Evolutionary conservation across 148 eudicot genomes (phyloP).

Genomic region (Euryodendron excelsum): DNA sequence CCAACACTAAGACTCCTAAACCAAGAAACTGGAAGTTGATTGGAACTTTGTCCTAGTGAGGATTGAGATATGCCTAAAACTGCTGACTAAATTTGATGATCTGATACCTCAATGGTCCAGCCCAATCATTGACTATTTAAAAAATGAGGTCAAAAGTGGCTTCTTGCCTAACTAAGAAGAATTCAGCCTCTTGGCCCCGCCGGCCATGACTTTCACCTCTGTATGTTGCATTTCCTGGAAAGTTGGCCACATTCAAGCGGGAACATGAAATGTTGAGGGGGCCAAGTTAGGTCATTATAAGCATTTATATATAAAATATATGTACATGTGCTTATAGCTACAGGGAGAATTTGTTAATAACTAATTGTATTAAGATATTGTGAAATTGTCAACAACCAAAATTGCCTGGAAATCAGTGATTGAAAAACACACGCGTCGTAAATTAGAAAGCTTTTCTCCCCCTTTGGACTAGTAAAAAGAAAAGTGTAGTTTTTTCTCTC

Average conservation of each 20-base stretch:
- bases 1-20: not conserved
- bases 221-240: conserved; percentile 1
- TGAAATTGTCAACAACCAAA: too few relatives aligned
- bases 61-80: not conserved
- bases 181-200: too few relatives aligned
- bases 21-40: conserved; percentile 3
- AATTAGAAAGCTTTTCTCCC: too few relatives aligned
- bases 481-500: too few relatives aligned
- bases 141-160: conserved; percentile 3
- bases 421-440: too few relatives aligned
- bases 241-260: not conserved
- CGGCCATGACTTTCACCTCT: not conserved
- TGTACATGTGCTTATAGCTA: not conserved
- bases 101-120: not conserved
- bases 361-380: not conserved
- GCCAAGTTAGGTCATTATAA: not conserved
- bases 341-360: too few relatives aligned
- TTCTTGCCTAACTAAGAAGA: not conserved
- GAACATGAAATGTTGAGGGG: not conserved
- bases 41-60: not conserved
- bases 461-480: too few relatives aligned
- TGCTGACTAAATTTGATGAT: not conserved
- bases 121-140: not conserved
- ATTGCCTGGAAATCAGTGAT: too few relatives aligned
- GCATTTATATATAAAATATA: not conserved